A percentile compares a stretch with the other conserved stretches of the same genome.
These are phyloP conservation scores for Vaccinium corymbosum DNA, from an alignment of 148 eudicot genomes.

Conservation along the genomic window DNA sequence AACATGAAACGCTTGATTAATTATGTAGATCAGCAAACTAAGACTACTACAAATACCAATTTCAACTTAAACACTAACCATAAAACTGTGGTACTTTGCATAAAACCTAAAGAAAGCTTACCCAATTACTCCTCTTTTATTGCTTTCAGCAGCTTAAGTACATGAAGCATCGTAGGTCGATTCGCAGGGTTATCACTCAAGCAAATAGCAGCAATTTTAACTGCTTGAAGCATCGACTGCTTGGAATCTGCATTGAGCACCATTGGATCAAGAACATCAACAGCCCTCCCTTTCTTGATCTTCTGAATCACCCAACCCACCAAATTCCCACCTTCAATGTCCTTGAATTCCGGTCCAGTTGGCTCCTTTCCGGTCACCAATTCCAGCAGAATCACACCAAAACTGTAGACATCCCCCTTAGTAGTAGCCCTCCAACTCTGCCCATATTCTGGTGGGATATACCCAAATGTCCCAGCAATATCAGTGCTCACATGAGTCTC, in stretches of 20 bases:
- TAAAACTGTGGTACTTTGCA: not conserved
- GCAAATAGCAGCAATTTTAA: slow-evolving; percentile 43
- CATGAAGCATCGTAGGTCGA: slow-evolving; percentile 49
- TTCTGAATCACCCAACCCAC: slow-evolving; percentile 52
- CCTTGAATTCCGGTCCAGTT: slow-evolving; percentile 55
- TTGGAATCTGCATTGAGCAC: slow-evolving; percentile 42
- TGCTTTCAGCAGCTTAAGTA: slow-evolving; percentile 39
- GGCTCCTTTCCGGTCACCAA: slow-evolving; percentile 55
- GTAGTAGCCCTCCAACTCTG: slow-evolving; percentile 56
- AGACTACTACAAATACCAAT: not conserved
- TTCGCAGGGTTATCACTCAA: slow-evolving; percentile 43
- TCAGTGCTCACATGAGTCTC: slow-evolving; percentile 61
- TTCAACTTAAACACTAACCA: not conserved
- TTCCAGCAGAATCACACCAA: slow-evolving; percentile 53
- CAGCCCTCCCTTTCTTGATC: slow-evolving; percentile 37
- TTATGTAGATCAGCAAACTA: not conserved
- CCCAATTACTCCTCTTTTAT: slow-evolving; percentile 27
- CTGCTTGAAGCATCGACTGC: slow-evolving; percentile 40
- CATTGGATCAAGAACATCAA: slow-evolving; percentile 44
- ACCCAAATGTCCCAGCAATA: slow-evolving; percentile 57
- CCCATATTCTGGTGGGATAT: slow-evolving; percentile 62
- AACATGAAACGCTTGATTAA: not conserved
- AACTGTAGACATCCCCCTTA: slow-evolving; percentile 50
- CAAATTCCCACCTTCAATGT: slow-evolving; percentile 53
- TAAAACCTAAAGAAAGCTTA: not conserved